phyloP scores from a whole-genome alignment of 768 basidiomycete genomes.

The Trametes villosa region DNA sequence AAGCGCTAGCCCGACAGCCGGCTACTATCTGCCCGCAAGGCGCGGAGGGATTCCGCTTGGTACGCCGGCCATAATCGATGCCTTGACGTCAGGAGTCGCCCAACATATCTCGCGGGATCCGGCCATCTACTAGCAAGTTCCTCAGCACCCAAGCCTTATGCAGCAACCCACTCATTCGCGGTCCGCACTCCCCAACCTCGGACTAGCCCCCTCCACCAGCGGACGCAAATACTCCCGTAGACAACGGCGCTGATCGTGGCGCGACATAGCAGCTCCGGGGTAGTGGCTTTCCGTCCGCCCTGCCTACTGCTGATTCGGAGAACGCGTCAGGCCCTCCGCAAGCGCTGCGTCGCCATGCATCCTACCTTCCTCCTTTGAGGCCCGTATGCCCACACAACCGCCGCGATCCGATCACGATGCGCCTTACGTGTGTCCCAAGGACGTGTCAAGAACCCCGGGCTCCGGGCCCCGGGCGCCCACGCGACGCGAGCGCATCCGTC shows the following conservation, averaged over 20 bases:
- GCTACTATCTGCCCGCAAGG: constrained; percentile 12
- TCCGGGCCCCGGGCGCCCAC: constrained; percentile 9
- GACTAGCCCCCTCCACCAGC: background rate
- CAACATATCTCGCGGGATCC: background rate
- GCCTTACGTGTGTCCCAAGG: constrained; percentile 16
- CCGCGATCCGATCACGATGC: constrained; percentile 22
- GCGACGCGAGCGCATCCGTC: constrained; percentile 9
- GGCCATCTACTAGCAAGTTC: background rate
- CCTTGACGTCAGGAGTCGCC: constrained; percentile 15
- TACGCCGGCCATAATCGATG: constrained; percentile 4
- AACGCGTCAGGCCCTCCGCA: constrained; percentile 3
- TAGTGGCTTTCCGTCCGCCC: background rate
- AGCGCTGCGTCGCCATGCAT: constrained; percentile 9
- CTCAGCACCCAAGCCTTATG: background rate
- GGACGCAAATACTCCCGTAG: background rate
- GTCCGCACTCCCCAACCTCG: background rate
- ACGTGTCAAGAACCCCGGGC: constrained; percentile 12
- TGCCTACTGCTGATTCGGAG: background rate
- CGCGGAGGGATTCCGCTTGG: constrained; percentile 8
- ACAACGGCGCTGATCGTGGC: constrained; percentile 16
- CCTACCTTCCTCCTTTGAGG: constrained; percentile 6
- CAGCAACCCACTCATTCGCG: background rate
- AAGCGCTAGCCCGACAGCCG: background rate
- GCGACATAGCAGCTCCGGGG: constrained; percentile 5
- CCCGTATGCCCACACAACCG: constrained; percentile 12